These are phyloP conservation scores for Fraxinus dipetala DNA, from an alignment of 305 asterid genomes.

Conservation along the genomic window DNA sequence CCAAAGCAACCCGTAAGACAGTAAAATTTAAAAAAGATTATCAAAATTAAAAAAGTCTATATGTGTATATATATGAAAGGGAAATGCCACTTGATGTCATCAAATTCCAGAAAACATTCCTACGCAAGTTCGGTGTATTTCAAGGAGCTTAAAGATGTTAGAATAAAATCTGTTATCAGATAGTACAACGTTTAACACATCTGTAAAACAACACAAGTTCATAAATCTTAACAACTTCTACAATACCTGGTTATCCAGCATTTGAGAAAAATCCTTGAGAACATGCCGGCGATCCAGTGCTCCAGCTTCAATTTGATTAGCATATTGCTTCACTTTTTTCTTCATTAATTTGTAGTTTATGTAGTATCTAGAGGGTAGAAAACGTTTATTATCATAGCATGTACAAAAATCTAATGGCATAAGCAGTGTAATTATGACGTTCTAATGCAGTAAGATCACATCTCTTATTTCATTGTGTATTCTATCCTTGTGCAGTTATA, in stretches of 20 bases:
- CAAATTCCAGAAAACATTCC: neutral
- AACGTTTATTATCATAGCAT: conserved; percentile 10
- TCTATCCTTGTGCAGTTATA: neutral
- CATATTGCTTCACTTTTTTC: conserved; percentile 80
- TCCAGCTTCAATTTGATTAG: conserved; percentile 71
- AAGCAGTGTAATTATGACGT: conserved; percentile 3
- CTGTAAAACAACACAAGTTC: neutral
- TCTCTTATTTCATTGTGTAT: neutral
- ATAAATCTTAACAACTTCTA: conserved; percentile 5
- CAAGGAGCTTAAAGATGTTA: conserved; percentile 16
- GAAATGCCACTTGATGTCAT: neutral
- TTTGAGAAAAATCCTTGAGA: conserved; percentile 91
- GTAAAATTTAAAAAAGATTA: neutral
- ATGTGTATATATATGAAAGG: neutral
- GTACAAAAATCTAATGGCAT: conserved; percentile 1
- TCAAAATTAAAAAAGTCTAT: neutral
- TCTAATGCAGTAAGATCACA: conserved; percentile 1
- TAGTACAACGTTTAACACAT: conserved; percentile 1
- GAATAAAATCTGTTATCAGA: neutral
- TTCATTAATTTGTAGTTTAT: conserved; percentile 98
- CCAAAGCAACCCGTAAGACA: neutral
- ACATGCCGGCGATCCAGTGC: conserved; percentile 76
- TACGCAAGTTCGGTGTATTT: conserved; percentile 3
- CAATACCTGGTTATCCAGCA: conserved; percentile 85
- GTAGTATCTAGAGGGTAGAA: conserved; percentile 58